Conservation (phyloP, 495 filamentous ascomycete species). For the Geoglossum glabrum region DNA sequence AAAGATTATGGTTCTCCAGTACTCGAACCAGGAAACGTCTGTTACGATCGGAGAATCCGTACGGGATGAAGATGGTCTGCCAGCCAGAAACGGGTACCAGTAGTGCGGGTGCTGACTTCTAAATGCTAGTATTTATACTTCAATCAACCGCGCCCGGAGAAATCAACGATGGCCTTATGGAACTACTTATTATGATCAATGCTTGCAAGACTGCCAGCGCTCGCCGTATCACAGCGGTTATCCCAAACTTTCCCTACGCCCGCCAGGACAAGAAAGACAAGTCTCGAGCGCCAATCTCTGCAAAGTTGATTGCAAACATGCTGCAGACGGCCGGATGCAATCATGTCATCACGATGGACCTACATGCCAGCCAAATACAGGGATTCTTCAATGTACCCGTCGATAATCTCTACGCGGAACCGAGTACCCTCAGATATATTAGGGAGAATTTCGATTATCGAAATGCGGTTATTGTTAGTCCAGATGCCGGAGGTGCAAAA, state of each 20-base stretch:
- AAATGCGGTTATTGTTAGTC: conserved; percentile 87
- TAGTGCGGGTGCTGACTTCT: background rate
- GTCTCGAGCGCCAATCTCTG: conserved; percentile 73
- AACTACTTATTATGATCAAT: conserved; percentile 96
- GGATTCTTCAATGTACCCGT: conserved; percentile 98
- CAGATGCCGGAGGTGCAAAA: conserved; percentile 92
- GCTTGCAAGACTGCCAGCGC: conserved; percentile 95
- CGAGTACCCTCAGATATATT: conserved; percentile 80
- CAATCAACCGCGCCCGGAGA: conserved; percentile 91
- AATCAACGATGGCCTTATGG: conserved; percentile 97
- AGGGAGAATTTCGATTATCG: conserved; percentile 62
- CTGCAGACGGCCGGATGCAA: conserved; percentile 71
- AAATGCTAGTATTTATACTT: conserved; percentile 61
- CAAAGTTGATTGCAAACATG: conserved; percentile 94
- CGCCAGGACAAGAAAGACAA: conserved; percentile 99
- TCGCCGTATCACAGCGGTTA: conserved; percentile 73
- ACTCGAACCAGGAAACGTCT: conserved; percentile 94
- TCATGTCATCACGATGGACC: conserved; percentile 30
- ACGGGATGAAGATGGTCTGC: conserved; percentile 76
- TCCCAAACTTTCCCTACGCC: conserved; percentile 97
- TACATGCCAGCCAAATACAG: conserved; percentile 59
- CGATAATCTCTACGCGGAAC: conserved; percentile 93
- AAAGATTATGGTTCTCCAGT: conserved; percentile 84
- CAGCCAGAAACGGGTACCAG: background rate
- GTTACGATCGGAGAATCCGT: conserved; percentile 95